phyloP scores from a whole-genome alignment of 2,329 filamentous ascomycete species.

The Neobulgaria alba region DNA sequence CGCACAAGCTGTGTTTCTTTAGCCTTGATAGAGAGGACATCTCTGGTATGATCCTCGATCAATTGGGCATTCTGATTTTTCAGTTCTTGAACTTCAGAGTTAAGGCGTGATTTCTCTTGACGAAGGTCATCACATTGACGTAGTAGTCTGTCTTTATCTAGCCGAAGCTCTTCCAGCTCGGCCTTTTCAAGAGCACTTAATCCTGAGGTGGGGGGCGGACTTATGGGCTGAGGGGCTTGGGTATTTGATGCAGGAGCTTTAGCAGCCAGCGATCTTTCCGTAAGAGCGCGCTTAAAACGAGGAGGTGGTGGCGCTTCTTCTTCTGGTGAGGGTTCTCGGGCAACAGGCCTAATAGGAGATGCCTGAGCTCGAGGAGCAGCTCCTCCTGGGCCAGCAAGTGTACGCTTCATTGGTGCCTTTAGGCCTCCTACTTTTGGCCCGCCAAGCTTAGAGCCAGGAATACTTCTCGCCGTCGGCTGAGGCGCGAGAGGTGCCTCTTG shows the following conservation, averaged over 20 bases:
- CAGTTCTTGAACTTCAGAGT: constrained; percentile 83
- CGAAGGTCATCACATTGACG: constrained; percentile 72
- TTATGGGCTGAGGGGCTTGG: constrained; percentile 40
- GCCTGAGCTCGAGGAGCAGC: constrained; percentile 28
- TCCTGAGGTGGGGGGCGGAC: constrained; percentile 53
- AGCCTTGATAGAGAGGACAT: constrained; percentile 92
- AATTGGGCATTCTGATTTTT: constrained; percentile 95
- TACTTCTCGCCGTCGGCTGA: constrained; percentile 46
- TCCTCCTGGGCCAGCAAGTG: constrained; percentile 39
- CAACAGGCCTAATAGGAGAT: constrained; percentile 40
- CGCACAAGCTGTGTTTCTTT: constrained; percentile 96
- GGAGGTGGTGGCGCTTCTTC: constrained; percentile 30
- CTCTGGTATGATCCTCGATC: constrained; percentile 93
- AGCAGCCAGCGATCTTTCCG: constrained; percentile 77
- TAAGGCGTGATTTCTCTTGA: constrained; percentile 70
- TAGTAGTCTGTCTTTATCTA: constrained; percentile 70
- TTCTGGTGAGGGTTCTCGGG: constrained; percentile 40
- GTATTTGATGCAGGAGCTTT: constrained; percentile 46
- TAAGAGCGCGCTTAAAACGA: constrained; percentile 55
- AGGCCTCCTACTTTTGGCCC: constrained; percentile 42
- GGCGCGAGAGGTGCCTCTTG: constrained; percentile 48
- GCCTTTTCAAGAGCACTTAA: constrained; percentile 74
- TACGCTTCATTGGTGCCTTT: constrained; percentile 51
- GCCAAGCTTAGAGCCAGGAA: constrained; percentile 42
- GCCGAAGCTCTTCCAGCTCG: constrained; percentile 83